Conservation (phyloP, 2,329 filamentous ascomycete species). For the Penicillium sp. region DNA sequence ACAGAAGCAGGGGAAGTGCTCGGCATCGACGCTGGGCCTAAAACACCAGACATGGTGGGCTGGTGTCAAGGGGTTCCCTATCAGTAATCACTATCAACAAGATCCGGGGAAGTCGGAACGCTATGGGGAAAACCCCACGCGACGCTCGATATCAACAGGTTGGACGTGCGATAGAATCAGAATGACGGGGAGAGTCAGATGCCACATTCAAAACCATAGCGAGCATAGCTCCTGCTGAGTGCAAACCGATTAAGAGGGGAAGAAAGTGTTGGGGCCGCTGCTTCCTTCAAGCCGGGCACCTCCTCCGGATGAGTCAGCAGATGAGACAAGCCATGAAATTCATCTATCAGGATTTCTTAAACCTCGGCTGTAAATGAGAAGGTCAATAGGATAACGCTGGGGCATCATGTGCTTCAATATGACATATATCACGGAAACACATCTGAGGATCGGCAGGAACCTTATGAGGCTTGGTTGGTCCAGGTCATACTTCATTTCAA, state of each 20-base stretch:
- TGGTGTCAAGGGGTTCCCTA: neutral
- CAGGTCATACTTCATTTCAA: neutral
- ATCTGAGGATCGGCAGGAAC: neutral
- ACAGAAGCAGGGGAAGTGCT: constrained; percentile 23
- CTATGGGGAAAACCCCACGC: constrained; percentile 15
- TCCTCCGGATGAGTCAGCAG: constrained; percentile 19
- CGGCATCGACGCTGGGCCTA: constrained; percentile 19
- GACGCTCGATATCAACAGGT: neutral
- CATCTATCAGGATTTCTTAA: neutral
- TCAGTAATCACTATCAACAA: constrained; percentile 2
- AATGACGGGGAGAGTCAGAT: neutral
- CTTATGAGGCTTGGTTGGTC: neutral
- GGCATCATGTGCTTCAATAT: neutral
- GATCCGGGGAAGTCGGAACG: constrained; percentile 20
- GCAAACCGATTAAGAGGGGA: constrained; percentile 2
- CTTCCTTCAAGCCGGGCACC: neutral
- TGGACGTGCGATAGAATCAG: neutral
- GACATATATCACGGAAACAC: neutral
- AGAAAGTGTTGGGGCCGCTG: constrained; percentile 4
- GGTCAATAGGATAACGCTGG: neutral
- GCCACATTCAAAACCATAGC: constrained; percentile 7
- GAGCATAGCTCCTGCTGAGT: constrained; percentile 18
- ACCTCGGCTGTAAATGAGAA: neutral
- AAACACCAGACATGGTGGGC: constrained; percentile 27
- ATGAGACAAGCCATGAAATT: neutral